These are phyloP conservation scores for Cucurbita ficifolia DNA, from an alignment of 306 rosid species.

Conservation along the genomic window DNA sequence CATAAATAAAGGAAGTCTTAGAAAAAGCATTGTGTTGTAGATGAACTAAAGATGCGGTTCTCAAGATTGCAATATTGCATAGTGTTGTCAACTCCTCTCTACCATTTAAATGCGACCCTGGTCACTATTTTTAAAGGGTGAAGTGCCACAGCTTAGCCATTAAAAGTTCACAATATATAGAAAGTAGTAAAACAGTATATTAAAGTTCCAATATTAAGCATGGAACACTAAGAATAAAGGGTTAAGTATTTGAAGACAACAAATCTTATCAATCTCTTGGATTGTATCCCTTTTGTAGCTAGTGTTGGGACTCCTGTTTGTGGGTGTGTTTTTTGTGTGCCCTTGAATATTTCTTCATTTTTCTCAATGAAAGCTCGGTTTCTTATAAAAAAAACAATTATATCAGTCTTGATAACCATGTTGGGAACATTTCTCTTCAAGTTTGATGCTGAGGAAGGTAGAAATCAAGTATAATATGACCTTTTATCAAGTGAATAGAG, in stretches of 20 bases:
- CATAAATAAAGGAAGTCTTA: background rate
- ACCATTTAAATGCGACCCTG: background rate
- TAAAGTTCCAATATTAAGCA: background rate
- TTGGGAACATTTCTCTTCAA: background rate
- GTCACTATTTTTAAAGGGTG: background rate
- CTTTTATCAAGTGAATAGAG: background rate
- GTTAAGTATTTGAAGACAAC: background rate
- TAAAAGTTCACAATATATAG: background rate
- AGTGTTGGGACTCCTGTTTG: background rate
- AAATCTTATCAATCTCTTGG: background rate
- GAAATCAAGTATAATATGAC: background rate
- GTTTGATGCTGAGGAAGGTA: background rate
- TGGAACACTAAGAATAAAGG: background rate
- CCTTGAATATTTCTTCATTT: background rate
- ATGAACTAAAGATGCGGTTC: background rate
- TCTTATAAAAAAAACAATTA: background rate
- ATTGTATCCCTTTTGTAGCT: background rate
- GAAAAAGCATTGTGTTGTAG: background rate
- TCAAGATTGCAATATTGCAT: background rate
- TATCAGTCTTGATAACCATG: background rate
- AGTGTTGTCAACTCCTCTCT: background rate
- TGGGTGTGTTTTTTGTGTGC: background rate
- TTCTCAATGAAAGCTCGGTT: background rate
- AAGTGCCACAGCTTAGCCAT: background rate
- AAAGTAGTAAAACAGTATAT: background rate